A percentile compares a stretch with the other conserved stretches of the same genome.
phyloP scores from a whole-genome alignment of 371 early-diverging fungal species.

The Choanephora cucurbitarum region DNA sequence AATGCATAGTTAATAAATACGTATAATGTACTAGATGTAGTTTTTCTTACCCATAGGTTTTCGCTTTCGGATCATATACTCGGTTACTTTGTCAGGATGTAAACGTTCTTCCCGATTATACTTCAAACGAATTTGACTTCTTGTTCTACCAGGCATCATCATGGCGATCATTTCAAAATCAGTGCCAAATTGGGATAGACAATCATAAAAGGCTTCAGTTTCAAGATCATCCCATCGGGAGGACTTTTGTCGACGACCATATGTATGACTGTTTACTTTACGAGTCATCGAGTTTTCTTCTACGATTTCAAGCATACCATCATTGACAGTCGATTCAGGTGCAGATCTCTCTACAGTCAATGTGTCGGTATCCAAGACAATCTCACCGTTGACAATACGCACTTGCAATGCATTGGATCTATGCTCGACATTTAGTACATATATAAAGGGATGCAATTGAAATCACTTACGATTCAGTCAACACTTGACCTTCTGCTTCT shows the following conservation, averaged over 20 bases:
- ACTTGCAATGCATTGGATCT: constrained; percentile 62
- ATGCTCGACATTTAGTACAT: background rate
- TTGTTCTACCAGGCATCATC: constrained; percentile 59
- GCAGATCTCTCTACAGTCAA: constrained; percentile 33
- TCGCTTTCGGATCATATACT: constrained; percentile 47
- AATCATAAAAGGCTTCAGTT: constrained; percentile 67
- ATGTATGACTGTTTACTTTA: constrained; percentile 60
- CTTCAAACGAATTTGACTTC: constrained; percentile 67
- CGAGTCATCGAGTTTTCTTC: constrained; percentile 63
- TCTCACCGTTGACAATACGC: constrained; percentile 63
- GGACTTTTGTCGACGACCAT: constrained; percentile 37
- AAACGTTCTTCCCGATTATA: constrained; percentile 66
- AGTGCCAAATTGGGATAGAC: constrained; percentile 73
- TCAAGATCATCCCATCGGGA: constrained; percentile 59
- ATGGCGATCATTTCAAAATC: constrained; percentile 71
- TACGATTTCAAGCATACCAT: constrained; percentile 61
- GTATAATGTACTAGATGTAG: background rate
- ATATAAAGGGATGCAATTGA: background rate
- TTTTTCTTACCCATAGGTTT: constrained; percentile 45
- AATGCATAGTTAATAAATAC: background rate
- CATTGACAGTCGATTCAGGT: constrained; percentile 41
- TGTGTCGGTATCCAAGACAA: constrained; percentile 66
- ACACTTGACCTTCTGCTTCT: constrained; percentile 16
- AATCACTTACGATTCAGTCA: constrained; percentile 33
- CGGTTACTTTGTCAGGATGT: constrained; percentile 56